phyloP scores from a whole-genome alignment of 306 rosid species.

The Fragaria vesca region DNA sequence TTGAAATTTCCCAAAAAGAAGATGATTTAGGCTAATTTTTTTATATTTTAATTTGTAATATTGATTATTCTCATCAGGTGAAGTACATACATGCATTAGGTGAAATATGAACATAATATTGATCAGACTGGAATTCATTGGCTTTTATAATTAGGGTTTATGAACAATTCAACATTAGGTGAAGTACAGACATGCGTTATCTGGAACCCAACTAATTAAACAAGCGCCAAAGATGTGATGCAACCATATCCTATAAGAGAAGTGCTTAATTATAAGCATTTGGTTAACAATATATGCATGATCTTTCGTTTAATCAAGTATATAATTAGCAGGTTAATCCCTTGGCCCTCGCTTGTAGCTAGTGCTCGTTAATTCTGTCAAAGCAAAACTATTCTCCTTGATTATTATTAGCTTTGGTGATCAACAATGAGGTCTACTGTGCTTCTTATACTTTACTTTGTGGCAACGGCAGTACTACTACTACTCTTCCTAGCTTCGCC shows the following conservation, averaged over 20 bases:
- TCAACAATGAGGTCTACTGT: not conserved
- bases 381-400: not conserved
- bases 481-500: not conserved
- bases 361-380: not conserved
- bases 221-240: not conserved
- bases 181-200: not conserved
- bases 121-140: no score
- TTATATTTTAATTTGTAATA: no score
- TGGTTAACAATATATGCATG: not conserved
- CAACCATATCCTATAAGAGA: not conserved
- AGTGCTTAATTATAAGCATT: not conserved
- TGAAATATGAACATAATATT: no score
- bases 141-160: no score
- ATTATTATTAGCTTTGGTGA: not conserved
- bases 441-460: not conserved
- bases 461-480: not conserved
- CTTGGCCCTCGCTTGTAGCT: not conserved
- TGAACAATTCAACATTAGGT: no score
- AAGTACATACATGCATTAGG: no score
- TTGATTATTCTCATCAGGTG: no score
- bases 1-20: no score
- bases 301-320: not conserved
- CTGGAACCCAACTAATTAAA: not conserved
- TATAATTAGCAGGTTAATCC: not conserved
- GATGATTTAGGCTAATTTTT: no score